phyloP scores from a whole-genome alignment of 306 rosid species.

The Luffa aegyptiaca region DNA sequence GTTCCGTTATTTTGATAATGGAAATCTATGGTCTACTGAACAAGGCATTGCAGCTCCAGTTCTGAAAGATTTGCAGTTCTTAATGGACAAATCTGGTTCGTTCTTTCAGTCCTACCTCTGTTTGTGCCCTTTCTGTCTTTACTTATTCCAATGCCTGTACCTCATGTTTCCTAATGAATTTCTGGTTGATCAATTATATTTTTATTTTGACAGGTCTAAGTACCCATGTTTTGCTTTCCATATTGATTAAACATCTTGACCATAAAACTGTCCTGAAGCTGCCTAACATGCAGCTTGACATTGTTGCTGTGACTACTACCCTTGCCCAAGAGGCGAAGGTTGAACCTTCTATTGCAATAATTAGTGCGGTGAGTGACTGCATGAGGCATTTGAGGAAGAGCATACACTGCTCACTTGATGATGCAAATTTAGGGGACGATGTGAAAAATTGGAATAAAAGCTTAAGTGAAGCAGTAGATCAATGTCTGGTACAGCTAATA shows the following conservation, averaged over 20 bases:
- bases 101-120: background rate
- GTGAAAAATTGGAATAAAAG: constrained; percentile 52
- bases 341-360: constrained; percentile 61
- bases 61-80: constrained; percentile 60
- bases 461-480: constrained; percentile 63
- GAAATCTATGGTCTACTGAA: constrained; percentile 57
- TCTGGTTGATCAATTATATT: background rate
- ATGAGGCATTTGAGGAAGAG: constrained; percentile 82
- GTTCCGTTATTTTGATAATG: constrained; percentile 71
- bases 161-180: background rate
- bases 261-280: constrained; percentile 72
- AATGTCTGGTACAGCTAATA: constrained; percentile 71
- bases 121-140: background rate
- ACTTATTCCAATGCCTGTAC: background rate
- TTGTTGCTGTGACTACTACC: constrained; percentile 61
- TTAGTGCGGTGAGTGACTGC: constrained; percentile 69
- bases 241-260: constrained; percentile 82
- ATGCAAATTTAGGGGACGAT: constrained; percentile 39
- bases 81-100: constrained; percentile 79
- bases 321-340: constrained; percentile 64
- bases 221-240: constrained; percentile 71
- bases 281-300: constrained; percentile 73
- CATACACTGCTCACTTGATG: constrained; percentile 60
- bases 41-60: constrained; percentile 66
- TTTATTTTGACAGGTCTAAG: constrained; percentile 48